Base-by-base conservation (phyloP, 192 early-diverging fungal species). In the Coemansia sp. region DNA sequence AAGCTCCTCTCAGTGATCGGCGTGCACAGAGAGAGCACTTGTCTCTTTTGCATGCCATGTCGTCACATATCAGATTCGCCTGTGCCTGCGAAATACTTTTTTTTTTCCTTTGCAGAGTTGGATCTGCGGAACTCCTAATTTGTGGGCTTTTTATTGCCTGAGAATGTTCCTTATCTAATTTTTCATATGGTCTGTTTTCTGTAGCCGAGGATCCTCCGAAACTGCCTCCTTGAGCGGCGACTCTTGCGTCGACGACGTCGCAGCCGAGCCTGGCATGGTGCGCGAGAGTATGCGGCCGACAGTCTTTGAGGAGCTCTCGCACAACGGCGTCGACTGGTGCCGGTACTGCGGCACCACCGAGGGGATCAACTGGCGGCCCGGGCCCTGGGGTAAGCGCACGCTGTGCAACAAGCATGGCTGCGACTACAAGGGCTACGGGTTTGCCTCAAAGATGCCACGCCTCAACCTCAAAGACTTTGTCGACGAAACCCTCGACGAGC, bases 341-440 rank as follows among this genome's bases (percentile, higher is more conserved):
- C 86, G 93, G 43, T 95, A 93, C 70, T 95, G 93, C 65, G 93
- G 93, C 22, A 92, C 90, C 3, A 95, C 93, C 10, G 89, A 89
- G 74, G 86, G 89, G 32, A 83, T 91, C 72, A 89, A 95, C 83
- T 88, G 91, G 91, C 86, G 93, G 27, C 93, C 90, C 14, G 93
- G 93, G 2, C 93, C 93, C 38, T 95, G 93, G 93, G 93, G 93
- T 36, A 93, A 94, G 80, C 87, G 91, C 62, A 93, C 93, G 17
- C 72, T 95, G 43, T 95, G 93, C 90, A 95, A 95, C 74, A 94
- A 94, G 78, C 93, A 95, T 70, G 93, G 93, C 52, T 95, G 93
- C 72, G 93, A 94, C 79, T 95, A 92, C 70, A 93, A 93, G 75
- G 93, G 93, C 29, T 95, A 94, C 66, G 93, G 93, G 12, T 94